Evolutionary conservation across 495 filamentous ascomycete genomes (phyloP), one percentile per base, ranked within the genome.

Genomic region (Penicillium diatomitis): DNA sequence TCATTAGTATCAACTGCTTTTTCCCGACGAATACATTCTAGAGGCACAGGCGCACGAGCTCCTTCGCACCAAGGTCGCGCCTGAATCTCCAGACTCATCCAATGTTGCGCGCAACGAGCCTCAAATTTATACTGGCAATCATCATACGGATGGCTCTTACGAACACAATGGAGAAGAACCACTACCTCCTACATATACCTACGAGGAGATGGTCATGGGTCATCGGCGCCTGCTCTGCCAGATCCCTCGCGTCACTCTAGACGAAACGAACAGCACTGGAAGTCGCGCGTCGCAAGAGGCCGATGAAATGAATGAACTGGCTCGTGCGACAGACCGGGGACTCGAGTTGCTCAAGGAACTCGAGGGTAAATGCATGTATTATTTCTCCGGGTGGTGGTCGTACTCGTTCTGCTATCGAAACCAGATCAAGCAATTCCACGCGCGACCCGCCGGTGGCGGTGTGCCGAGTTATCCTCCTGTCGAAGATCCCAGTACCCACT

Each of bases 391-490:
- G 3, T 98, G 92, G 92, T 98, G 92, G 92, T 89, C 84, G 47
- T 98, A 98, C 64, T 84, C 81, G 32, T 97, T 95, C 69, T 98
- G 92, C 71, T 95, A 96, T 70, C 85, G 86, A 58, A 75, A 80
- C 38, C 80, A 87, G 47, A 83, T 98, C 32, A 86, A 85, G 53
- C 92, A 98, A 63, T 98, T 95, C 66, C 92, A 97, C 68, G 87
- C 86, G 45, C 70, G 89, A 44, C 80, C 90, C 0, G 67, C 79
- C 44, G 70, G 79, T 50, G 67, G 76, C 58, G 83, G 83, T 4
- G 76, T 81, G 1, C 81, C 87, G 4, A 74, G 77, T 11, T 84
- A 84, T 50, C 84, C 86, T 6, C 86, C 87, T 0, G 70, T 78
- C 41, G 81, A 86, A 55, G 92, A 97, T 61, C 78, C 79, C 0